A percentile compares a stretch with the other conserved stretches of the same genome.
Conservation (phyloP, 306 rosid species). For the Ormosia semicastrata region DNA sequence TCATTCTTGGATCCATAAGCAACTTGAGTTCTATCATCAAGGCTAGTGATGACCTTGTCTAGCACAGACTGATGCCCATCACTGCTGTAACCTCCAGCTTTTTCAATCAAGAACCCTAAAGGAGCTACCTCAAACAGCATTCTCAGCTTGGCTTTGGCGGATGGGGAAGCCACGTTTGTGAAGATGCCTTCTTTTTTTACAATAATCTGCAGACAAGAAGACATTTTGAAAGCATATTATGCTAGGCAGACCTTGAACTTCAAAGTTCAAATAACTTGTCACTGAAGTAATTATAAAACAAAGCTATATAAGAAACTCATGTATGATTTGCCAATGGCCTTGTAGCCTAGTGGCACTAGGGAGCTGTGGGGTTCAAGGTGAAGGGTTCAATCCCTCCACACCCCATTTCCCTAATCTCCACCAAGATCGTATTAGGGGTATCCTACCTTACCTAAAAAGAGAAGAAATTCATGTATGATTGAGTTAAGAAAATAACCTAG, state of each 20-base stretch:
- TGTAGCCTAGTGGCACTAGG: neutral
- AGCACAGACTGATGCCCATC: slow-evolving; percentile 82
- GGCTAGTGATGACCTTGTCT: slow-evolving; percentile 66
- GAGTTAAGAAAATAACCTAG: slow-evolving; percentile 58
- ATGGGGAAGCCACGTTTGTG: slow-evolving; percentile 87
- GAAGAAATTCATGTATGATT: neutral
- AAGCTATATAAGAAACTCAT: neutral
- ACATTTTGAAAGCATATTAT: neutral
- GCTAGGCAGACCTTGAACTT: neutral
- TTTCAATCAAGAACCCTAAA: slow-evolving; percentile 79
- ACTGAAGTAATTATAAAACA: neutral
- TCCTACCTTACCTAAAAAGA: neutral
- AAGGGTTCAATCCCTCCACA: neutral
- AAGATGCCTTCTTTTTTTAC: slow-evolving; percentile 91
- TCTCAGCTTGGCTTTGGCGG: slow-evolving; percentile 88
- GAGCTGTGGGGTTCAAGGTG: neutral
- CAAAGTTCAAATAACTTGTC: neutral
- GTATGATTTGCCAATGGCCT: neutral
- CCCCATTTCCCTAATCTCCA: neutral
- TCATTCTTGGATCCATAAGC: slow-evolving; percentile 94
- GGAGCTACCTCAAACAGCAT: slow-evolving; percentile 97
- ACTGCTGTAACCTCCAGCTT: slow-evolving; percentile 95
- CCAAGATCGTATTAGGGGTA: neutral
- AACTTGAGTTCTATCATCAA: slow-evolving; percentile 92
- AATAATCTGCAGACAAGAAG: slow-evolving; percentile 54